These are phyloP conservation scores for Henckelia pumila DNA, from an alignment of 257 asterid species.

Conservation along the genomic window DNA sequence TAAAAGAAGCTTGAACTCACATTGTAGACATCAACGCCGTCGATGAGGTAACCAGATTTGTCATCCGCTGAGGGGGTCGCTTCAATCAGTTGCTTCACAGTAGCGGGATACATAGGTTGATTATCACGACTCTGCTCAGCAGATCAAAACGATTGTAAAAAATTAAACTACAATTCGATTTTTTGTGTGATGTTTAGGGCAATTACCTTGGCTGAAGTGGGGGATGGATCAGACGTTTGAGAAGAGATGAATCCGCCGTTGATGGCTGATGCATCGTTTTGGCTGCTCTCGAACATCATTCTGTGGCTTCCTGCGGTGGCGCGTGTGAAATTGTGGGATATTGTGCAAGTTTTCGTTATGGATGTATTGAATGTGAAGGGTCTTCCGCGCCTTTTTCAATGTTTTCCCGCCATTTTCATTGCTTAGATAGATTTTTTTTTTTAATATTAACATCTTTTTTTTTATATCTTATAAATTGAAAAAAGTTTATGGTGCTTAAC, in stretches of 20 bases:
- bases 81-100: slow-evolving; percentile 71
- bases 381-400: slow-evolving; percentile 32
- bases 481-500: no score
- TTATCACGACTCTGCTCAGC: slow-evolving; percentile 55
- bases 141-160: neutral
- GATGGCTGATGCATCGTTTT: slow-evolving; percentile 36
- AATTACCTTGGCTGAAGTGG: slow-evolving; percentile 61
- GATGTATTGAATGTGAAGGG: slow-evolving; percentile 8
- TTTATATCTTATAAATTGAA: neutral
- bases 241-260: slow-evolving; percentile 47
- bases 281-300: slow-evolving; percentile 66
- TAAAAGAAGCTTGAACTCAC: slow-evolving; percentile 35
- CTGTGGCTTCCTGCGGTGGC: slow-evolving; percentile 8
- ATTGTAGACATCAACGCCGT: slow-evolving; percentile 57
- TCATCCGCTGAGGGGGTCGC: slow-evolving; percentile 53
- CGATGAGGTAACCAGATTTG: slow-evolving; percentile 51
- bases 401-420: slow-evolving; percentile 38
- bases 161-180: neutral
- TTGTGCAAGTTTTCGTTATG: no score
- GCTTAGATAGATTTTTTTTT: no score
- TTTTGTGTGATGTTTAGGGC: neutral
- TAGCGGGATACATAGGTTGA: slow-evolving; percentile 67
- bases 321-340: neutral
- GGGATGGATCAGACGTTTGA: slow-evolving; percentile 43
- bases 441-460: neutral